Evolutionary conservation across 2,329 filamentous ascomycete species (phyloP).

Genomic region (Alternaria gansuensis): DNA sequence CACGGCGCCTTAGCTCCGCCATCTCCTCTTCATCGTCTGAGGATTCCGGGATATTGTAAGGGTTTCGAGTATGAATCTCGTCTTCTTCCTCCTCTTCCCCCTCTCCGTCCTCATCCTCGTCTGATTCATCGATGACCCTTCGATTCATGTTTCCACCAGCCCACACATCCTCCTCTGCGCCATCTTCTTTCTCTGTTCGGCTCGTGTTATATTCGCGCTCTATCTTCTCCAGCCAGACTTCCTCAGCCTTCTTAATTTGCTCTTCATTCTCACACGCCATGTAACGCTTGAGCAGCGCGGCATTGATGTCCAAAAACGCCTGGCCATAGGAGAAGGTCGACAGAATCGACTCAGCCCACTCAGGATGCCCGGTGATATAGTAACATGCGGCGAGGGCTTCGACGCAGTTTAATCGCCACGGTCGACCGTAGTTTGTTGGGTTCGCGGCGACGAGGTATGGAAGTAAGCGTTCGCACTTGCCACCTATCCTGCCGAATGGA

Average conservation of each 20-base stretch:
- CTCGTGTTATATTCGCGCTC: slow-evolving; percentile 89
- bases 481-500: slow-evolving; percentile 89
- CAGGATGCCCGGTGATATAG: slow-evolving; percentile 86
- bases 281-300: slow-evolving; percentile 81
- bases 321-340: slow-evolving; percentile 87
- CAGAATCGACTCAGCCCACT: slow-evolving; percentile 88
- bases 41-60: slow-evolving; percentile 76
- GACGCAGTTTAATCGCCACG: slow-evolving; percentile 93
- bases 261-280: slow-evolving; percentile 83
- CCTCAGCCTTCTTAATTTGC: slow-evolving; percentile 82
- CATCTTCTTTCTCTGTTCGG: slow-evolving; percentile 69
- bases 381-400: slow-evolving; percentile 94
- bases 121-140: slow-evolving; percentile 55
- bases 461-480: slow-evolving; percentile 82
- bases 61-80: slow-evolving; percentile 66
- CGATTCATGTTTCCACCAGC: slow-evolving; percentile 89
- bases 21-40: slow-evolving; percentile 87
- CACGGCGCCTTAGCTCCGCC: slow-evolving; percentile 87
- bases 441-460: slow-evolving; percentile 98
- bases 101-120: slow-evolving; percentile 58
- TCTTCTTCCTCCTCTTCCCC: slow-evolving; percentile 52
- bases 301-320: slow-evolving; percentile 91
- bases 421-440: slow-evolving; percentile 95
- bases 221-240: slow-evolving; percentile 86
- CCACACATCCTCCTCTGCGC: slow-evolving; percentile 77